Conservation (phyloP, 2,329 filamentous ascomycete genomes). For the Emergomyces orientalis region DNA sequence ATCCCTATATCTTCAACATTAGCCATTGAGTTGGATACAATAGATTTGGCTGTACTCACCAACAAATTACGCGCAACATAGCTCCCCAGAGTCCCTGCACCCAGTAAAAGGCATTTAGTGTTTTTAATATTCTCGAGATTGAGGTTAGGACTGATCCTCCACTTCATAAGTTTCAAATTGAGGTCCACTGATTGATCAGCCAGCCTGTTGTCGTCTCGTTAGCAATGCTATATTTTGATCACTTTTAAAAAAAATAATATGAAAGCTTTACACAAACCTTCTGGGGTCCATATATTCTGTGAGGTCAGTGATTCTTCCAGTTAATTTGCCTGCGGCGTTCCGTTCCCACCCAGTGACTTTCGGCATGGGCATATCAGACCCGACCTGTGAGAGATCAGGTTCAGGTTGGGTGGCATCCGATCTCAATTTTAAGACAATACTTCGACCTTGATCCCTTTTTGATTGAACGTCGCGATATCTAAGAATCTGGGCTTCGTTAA, state of each 20-base stretch:
- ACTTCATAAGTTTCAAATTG: constrained; percentile 97
- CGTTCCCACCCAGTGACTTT: constrained; percentile 96
- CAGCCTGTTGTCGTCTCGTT: constrained; percentile 37
- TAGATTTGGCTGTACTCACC: constrained; percentile 26
- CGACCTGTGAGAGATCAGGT: constrained; percentile 16
- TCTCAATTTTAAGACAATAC: constrained; percentile 62
- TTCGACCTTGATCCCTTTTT: constrained; percentile 68
- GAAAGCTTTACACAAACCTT: constrained; percentile 32
- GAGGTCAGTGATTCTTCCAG: constrained; percentile 68
- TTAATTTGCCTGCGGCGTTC: constrained; percentile 66
- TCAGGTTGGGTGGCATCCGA: constrained; percentile 22
- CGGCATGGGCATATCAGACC: constrained; percentile 48
- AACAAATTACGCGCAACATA: constrained; percentile 88
- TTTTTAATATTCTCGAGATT: constrained; percentile 82
- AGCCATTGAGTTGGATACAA: not conserved
- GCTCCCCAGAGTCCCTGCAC: constrained; percentile 84
- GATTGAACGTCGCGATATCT: constrained; percentile 81
- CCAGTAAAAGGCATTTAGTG: constrained; percentile 81
- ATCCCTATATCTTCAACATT: constrained; percentile 45
- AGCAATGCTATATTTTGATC: constrained; percentile 1
- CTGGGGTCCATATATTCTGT: constrained; percentile 89
- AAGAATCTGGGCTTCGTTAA: constrained; percentile 70
- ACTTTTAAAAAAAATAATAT: not conserved
- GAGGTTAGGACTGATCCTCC: constrained; percentile 83
- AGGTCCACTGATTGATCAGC: constrained; percentile 93